These are phyloP conservation scores for Areca catechu DNA, from an alignment of 176 grass and related monocot genomes.

Conservation along the genomic window DNA sequence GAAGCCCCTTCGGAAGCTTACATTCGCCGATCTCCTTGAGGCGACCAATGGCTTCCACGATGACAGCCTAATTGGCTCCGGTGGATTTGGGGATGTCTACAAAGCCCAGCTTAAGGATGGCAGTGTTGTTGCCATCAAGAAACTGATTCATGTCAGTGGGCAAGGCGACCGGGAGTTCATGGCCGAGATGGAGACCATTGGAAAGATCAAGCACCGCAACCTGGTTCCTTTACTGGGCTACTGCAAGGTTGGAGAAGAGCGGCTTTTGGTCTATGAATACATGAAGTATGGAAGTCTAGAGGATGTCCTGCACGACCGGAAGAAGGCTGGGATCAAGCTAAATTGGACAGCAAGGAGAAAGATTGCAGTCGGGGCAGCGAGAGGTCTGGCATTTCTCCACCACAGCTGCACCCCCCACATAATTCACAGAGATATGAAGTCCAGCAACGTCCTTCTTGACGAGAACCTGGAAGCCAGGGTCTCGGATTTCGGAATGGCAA, in stretches of 20 bases:
- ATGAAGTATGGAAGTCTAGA: slow-evolving; percentile 92
- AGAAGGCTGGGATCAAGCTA: slow-evolving; percentile 46
- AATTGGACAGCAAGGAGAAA: slow-evolving; percentile 66
- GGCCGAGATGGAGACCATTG: slow-evolving; percentile 97
- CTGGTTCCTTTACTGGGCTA: slow-evolving; percentile 84
- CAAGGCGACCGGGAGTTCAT: slow-evolving; percentile 95
- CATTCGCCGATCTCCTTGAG: slow-evolving; percentile 60
- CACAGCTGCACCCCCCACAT: slow-evolving; percentile 94
- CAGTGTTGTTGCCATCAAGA: slow-evolving; percentile 78
- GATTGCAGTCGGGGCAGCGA: slow-evolving; percentile 75
- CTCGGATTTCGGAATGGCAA: slow-evolving; percentile 94
- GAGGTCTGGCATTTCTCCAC: slow-evolving; percentile 83
- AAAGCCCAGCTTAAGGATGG: slow-evolving; percentile 84
- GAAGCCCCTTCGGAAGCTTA: slow-evolving; percentile 72
- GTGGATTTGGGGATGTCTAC: slow-evolving; percentile 95
- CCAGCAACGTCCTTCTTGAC: slow-evolving; percentile 87
- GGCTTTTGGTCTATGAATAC: slow-evolving; percentile 84
- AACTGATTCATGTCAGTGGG: slow-evolving; percentile 81
- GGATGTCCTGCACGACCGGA: slow-evolving; percentile 67
- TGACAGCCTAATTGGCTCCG: slow-evolving; percentile 54
- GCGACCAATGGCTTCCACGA: slow-evolving; percentile 86
- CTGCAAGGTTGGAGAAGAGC: slow-evolving; percentile 81
- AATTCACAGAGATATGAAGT: slow-evolving; percentile 98
- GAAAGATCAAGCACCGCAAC: slow-evolving; percentile 93
- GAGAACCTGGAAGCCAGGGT: slow-evolving; percentile 81